phyloP scores from a whole-genome alignment of 345 rosid genomes.

The Zanthoxylum bungeanum region DNA sequence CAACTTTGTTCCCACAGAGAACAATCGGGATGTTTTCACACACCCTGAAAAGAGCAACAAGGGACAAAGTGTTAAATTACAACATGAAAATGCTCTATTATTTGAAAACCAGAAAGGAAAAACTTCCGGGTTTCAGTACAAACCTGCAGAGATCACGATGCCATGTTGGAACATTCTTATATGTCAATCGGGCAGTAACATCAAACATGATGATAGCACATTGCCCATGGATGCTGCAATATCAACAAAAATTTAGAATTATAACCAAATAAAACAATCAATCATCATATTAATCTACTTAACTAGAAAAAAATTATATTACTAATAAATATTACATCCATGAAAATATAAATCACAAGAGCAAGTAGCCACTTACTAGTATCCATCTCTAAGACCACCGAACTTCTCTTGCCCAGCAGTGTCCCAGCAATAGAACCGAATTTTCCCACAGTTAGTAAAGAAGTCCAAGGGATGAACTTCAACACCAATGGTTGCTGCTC shows the following conservation, averaged over 20 bases:
- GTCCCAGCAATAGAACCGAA: slow-evolving; percentile 52
- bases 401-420: slow-evolving; percentile 56
- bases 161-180: slow-evolving; percentile 63
- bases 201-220: slow-evolving; percentile 62
- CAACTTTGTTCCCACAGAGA: slow-evolving; percentile 60
- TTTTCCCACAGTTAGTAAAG: slow-evolving; percentile 45
- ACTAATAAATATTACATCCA: not conserved
- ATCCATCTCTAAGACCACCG: slow-evolving; percentile 52
- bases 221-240: slow-evolving; percentile 50
- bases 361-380: slow-evolving; percentile 32
- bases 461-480: slow-evolving; percentile 54
- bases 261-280: not conserved
- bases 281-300: not conserved
- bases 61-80: not conserved
- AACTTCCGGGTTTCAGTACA: not conserved
- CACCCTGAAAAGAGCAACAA: slow-evolving; percentile 24
- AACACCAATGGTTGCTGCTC: slow-evolving; percentile 47
- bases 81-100: not conserved
- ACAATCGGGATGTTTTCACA: slow-evolving; percentile 59
- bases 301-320: too few species aligned
- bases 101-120: not conserved
- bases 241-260: not conserved
- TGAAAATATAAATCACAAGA: not conserved
- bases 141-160: slow-evolving; percentile 58
- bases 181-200: slow-evolving; percentile 53